phyloP scores from a whole-genome alignment of 2,329 filamentous ascomycete genomes.

The Hymenotorrendiella dingleyae region DNA sequence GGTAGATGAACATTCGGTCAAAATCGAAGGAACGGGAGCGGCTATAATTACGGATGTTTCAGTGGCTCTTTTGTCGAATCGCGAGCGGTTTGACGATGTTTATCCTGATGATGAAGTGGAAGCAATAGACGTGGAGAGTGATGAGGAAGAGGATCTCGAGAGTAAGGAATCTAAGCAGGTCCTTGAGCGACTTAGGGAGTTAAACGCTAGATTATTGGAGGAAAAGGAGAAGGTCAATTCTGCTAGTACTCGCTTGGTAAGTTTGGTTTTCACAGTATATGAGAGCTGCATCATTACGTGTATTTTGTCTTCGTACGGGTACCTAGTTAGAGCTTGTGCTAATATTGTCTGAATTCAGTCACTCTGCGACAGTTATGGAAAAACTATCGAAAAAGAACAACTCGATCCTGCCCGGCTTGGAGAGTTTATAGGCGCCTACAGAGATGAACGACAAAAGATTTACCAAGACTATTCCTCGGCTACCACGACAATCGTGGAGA shows the following conservation, averaged over 20 bases:
- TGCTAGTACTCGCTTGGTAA: constrained; percentile 21
- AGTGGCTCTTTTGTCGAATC: constrained; percentile 48
- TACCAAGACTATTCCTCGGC: constrained; percentile 38
- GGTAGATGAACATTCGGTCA: constrained; percentile 50
- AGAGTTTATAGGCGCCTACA: constrained; percentile 23
- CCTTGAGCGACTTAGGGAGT: constrained; percentile 19
- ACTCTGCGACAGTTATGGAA: constrained; percentile 19
- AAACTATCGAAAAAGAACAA: too few species aligned
- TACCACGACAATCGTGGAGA: constrained; percentile 27
- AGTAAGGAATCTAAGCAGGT: constrained; percentile 22
- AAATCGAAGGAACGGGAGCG: constrained; percentile 52
- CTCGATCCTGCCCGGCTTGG: too few species aligned
- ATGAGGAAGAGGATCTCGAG: constrained; percentile 27
- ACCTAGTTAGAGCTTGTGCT: too few species aligned
- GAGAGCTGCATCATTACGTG: too few species aligned
- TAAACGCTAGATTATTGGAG: constrained; percentile 15
- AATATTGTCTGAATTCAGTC: too few species aligned
- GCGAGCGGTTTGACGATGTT: constrained; percentile 38
- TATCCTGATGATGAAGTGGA: constrained; percentile 32
- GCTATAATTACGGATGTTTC: constrained; percentile 58
- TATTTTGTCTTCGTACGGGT: too few species aligned
- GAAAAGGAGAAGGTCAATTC: constrained; percentile 31
- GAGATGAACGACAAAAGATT: constrained; percentile 25
- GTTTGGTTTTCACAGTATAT: too few species aligned
- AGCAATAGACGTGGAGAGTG: constrained; percentile 24